phyloP scores from a whole-genome alignment of 2,329 filamentous ascomycete species.

The Cladosporium sphaerospermum region DNA sequence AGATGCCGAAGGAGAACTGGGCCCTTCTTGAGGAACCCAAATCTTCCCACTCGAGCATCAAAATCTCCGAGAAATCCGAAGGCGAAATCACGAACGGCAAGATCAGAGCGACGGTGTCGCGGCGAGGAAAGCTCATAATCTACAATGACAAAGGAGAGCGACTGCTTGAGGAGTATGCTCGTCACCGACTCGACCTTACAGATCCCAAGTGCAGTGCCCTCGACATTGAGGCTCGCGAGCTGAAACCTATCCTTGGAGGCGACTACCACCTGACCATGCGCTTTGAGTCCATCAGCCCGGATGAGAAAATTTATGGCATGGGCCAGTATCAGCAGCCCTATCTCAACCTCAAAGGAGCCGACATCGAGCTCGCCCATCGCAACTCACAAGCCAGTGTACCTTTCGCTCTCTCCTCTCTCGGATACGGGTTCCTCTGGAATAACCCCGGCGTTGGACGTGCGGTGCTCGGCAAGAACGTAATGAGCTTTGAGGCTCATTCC shows the following conservation, averaged over 20 bases:
- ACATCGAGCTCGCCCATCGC: constrained; percentile 59
- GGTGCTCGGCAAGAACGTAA: constrained; percentile 55
- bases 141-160: constrained; percentile 37
- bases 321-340: constrained; percentile 61
- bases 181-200: constrained; percentile 44
- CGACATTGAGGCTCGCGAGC: constrained; percentile 52
- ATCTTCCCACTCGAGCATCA: constrained; percentile 3
- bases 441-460: constrained; percentile 57
- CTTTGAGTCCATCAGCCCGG: constrained; percentile 47
- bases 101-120: constrained; percentile 43
- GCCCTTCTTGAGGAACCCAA: constrained; percentile 29
- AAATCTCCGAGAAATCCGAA: constrained; percentile 21
- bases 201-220: constrained; percentile 57
- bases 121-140: constrained; percentile 47
- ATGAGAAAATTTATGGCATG: constrained; percentile 63
- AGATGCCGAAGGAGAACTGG: constrained; percentile 37
- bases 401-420: constrained; percentile 53
- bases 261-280: constrained; percentile 54
- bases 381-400: constrained; percentile 62
- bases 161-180: constrained; percentile 49
- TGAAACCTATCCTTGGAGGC: constrained; percentile 46
- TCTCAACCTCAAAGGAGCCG: constrained; percentile 57
- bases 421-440: constrained; percentile 62
- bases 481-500: constrained; percentile 55
- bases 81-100: constrained; percentile 45